These are phyloP conservation scores for Phaseolus lunatus DNA, from an alignment of 306 rosid genomes.

Conservation along the genomic window DNA sequence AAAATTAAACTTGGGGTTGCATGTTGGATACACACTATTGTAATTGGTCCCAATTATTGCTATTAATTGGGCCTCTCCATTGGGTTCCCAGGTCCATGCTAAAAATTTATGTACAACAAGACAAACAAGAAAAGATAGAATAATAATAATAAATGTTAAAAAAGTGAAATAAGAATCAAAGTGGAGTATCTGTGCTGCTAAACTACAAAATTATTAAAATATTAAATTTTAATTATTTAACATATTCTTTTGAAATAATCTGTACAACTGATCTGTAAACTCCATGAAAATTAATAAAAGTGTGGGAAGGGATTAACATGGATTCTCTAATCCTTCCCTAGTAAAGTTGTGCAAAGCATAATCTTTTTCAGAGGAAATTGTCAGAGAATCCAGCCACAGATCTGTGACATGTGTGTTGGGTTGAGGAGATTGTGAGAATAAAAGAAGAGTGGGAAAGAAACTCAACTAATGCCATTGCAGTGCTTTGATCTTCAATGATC, in stretches of 20 bases:
- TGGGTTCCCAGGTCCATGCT: background rate
- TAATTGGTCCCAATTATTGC: background rate
- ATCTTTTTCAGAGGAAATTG: conserved; percentile 46
- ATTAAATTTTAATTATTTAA: background rate
- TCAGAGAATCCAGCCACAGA: conserved; percentile 47
- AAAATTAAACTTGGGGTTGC: too few species aligned
- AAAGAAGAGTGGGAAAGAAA: conserved; percentile 4
- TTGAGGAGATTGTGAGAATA: background rate
- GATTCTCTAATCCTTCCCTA: conserved; percentile 53
- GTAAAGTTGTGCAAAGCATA: conserved; percentile 45
- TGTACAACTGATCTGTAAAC: background rate
- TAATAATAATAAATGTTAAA: background rate
- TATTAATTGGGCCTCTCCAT: background rate
- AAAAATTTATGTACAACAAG: conserved; percentile 3
- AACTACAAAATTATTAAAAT: background rate
- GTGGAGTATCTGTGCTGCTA: background rate
- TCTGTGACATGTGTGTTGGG: conserved; percentile 33
- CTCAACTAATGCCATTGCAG: background rate
- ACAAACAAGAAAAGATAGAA: conserved; percentile 1
- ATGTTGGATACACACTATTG: too few species aligned
- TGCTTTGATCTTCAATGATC: conserved; percentile 46
- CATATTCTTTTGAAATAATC: background rate
- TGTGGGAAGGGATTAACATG: conserved; percentile 18
- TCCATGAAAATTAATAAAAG: conserved; percentile 15
- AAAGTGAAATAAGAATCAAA: background rate